Conservation (phyloP, 2,329 filamentous ascomycete genomes). For the Tympanopsis confertula region DNA sequence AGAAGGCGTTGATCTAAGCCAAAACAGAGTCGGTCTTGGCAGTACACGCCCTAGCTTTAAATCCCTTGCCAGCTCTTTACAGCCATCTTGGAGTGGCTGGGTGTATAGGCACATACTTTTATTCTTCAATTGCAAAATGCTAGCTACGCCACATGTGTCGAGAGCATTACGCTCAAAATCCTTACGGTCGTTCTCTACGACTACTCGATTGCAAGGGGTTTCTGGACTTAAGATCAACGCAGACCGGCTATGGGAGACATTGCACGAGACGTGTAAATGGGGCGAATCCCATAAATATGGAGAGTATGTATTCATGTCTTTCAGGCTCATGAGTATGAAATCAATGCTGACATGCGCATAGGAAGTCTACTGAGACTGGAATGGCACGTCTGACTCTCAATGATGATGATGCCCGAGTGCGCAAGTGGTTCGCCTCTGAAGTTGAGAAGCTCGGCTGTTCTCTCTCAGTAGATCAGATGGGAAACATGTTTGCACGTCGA, state of each 20-base stretch:
- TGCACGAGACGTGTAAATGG: conserved; percentile 20
- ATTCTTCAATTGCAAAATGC: too few species aligned
- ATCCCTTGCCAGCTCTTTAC: too few species aligned
- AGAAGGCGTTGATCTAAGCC: too few species aligned
- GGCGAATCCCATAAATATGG: conserved; percentile 15
- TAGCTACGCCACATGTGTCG: too few species aligned
- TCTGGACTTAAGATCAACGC: conserved; percentile 13
- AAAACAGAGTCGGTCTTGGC: too few species aligned
- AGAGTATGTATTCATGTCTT: conserved; percentile 9
- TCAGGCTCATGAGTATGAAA: neutral
- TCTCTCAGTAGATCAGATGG: conserved; percentile 2
- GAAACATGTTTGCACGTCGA: conserved; percentile 7
- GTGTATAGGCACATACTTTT: too few species aligned
- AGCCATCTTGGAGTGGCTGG: too few species aligned
- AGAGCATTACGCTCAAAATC: too few species aligned
- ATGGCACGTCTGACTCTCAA: conserved; percentile 1
- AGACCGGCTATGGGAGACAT: conserved; percentile 13
- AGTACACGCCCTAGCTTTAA: too few species aligned
- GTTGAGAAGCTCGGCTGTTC: conserved; percentile 1
- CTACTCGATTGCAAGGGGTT: too few species aligned
- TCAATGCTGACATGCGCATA: neutral
- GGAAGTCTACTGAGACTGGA: neutral
- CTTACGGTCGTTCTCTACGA: too few species aligned
- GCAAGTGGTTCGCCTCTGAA: conserved; percentile 1
- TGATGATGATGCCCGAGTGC: neutral